Base-by-base conservation (phyloP, 805 yeast species). In the Saturnispora gosingensis region DNA sequence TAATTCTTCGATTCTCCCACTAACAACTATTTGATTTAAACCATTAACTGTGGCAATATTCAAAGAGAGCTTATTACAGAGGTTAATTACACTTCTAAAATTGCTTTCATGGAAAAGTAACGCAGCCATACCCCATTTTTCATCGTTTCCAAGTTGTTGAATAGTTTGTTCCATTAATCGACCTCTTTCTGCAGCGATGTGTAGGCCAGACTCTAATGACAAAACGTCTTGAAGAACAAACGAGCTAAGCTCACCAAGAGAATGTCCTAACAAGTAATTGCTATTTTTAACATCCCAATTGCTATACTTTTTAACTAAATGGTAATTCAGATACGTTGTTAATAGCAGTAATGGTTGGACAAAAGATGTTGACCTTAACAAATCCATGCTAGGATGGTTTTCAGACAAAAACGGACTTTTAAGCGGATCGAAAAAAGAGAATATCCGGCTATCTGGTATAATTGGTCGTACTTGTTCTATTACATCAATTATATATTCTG, bases 41-140 rank as follows among this genome's bases (percentile, higher is more conserved):
- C 62, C 64, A 57, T 69, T 69, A 24, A 59, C 59, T 46, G 68
- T 68, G 28, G 70, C 63, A 18, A 67, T 54, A 20, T 60, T 54
- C 1, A 65, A 51, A 2, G 48, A 54, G 15, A 60, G 43, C 25
- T 58, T 54, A 2, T 45, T 43, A 28, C 65, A 53, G 1, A 46
- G 16, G 27, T 57, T 48, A 4, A 53, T 15, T 1, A 65, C 55
- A 20, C 50, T 52, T 9, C 57, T 51, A 35, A 56, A 61, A 25
- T 61, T 60, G 3, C 54, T 52, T 11, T 62, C 57, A 42, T 57
- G 61, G 48, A 67, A 65, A 27, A 68, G 34, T 9, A 69, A 47
- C 44, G 62, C 72, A 49, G 52, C 62, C 70, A 63, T 66, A 24
- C 62, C 64, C 64, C 71, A 75, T 57, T 59, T 63, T 59, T 57